Conservation (phyloP, 345 rosid species). For the Acer saccharum region DNA sequence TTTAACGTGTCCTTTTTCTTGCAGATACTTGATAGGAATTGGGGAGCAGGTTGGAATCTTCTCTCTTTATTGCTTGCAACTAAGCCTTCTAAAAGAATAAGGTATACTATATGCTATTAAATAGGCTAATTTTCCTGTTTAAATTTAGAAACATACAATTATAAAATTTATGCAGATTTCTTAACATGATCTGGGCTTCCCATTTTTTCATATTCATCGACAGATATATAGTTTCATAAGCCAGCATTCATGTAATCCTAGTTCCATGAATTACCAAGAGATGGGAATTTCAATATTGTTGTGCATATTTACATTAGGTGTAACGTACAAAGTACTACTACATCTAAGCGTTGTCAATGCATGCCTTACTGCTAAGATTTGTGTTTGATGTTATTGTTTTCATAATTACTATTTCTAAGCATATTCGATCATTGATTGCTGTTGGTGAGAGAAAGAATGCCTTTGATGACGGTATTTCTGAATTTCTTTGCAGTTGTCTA, state of each 20-base stretch:
- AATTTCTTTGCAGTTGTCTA: constrained; percentile 56
- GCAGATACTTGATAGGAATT: constrained; percentile 93
- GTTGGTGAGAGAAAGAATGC: not conserved
- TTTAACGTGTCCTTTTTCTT: constrained; percentile 19
- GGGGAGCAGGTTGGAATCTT: constrained; percentile 99
- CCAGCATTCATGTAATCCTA: not conserved
- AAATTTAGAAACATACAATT: not conserved
- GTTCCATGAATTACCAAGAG: not conserved
- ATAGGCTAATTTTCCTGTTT: not conserved
- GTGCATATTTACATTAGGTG: not conserved
- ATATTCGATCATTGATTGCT: not conserved
- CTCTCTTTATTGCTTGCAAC: constrained; percentile 78
- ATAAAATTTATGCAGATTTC: not conserved
- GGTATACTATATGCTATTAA: constrained; percentile 39
- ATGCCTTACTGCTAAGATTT: not conserved
- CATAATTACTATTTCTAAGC: not conserved
- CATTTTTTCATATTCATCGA: not conserved
- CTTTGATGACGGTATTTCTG: not conserved
- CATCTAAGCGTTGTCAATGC: not conserved
- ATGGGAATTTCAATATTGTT: not conserved
- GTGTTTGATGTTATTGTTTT: not conserved
- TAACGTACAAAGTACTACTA: not conserved
- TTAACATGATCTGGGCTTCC: not conserved
- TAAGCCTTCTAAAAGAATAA: constrained; percentile 75
- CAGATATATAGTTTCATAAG: not conserved